Conservation (phyloP, 345 rosid species). For the Excoecaria cochinchinensis region DNA sequence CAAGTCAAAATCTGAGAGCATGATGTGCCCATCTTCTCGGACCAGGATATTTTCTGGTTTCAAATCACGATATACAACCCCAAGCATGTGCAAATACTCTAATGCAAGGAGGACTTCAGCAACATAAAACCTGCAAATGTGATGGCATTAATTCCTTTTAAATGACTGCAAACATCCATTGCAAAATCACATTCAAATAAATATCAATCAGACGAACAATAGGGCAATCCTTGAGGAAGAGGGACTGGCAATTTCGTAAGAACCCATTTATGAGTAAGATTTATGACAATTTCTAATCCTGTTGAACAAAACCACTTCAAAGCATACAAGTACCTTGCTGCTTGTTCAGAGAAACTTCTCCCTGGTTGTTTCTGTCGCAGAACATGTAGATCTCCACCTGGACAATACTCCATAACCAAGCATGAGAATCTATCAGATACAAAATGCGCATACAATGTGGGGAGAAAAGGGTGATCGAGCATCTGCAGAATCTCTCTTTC, state of each 20-base stretch:
- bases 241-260: not conserved
- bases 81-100: conserved; percentile 85
- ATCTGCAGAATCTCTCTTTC: conserved; percentile 76
- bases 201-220: not conserved
- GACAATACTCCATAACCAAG: conserved; percentile 81
- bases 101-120: conserved; percentile 78
- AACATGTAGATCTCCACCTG: conserved; percentile 81
- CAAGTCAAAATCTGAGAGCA: conserved; percentile 82
- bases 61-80: conserved; percentile 74
- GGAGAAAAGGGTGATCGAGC: conserved; percentile 86
- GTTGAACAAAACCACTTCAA: conserved; percentile 10
- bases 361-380: conserved; percentile 65
- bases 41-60: conserved; percentile 80
- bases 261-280: not conserved
- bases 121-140: conserved; percentile 58
- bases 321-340: conserved; percentile 47
- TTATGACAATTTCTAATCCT: not conserved
- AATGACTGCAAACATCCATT: conserved; percentile 1
- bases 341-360: conserved; percentile 67
- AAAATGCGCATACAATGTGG: conserved; percentile 66
- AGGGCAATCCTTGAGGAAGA: not conserved
- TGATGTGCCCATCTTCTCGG: conserved; percentile 83
- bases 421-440: conserved; percentile 62
- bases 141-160: conserved; percentile 8
- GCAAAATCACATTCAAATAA: not conserved